Base-by-base conservation (phyloP, 108 stramenopile genomes). In the Skeletonema menzelii region DNA sequence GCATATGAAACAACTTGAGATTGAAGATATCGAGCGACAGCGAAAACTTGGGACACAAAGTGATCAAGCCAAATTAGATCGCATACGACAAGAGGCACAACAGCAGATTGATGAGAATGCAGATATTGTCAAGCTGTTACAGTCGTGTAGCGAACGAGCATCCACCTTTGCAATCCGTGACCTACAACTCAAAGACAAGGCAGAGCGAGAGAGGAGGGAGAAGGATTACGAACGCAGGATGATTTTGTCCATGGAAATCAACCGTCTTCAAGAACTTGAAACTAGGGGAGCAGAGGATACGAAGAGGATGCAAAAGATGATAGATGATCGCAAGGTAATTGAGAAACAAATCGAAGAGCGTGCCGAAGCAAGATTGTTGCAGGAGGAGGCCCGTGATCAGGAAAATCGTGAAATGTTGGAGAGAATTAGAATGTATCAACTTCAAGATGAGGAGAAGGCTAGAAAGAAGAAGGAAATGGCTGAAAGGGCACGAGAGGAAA, bases 161-260 rank as follows among this genome's bases (percentile, higher is more conserved):
- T 80, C 75, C 17, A 86, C 90, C 20, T 93, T 89, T 75, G 84
- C 88, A 26, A 90, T 93, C 67, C 88, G 92, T 19, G 92, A 93
- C 72, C 75, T 86, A 59, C 92, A 93, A 82, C 81, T 93, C 22
- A 75, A 79, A 40, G 90, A 93, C 58, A 90, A 87, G 67, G 65
- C 68, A 6, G 73, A 72, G 38, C 30, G 76, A 26, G 85, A 85
- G 20, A 77, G 73, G 61, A 73, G 69, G 32, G 89, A 91, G 60
- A 63, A 75, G 38, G 85, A 85, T 35, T 92, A 92, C 76, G 91
- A 92, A 28, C 64, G 73, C 19, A 75, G 86, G 15, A 86, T 88
- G 87, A 86, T 90, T 27, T 64, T 87, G 56, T 74, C 85, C 38
- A 91, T 88, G 88, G 88, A 92, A 78, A 66, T 90, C 46, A 83